Percentiles rank a stretch among this genome's conserved stretches.
Evolutionary conservation across 805 yeast species (phyloP).

Genomic region (Candida sonorensis): DNA sequence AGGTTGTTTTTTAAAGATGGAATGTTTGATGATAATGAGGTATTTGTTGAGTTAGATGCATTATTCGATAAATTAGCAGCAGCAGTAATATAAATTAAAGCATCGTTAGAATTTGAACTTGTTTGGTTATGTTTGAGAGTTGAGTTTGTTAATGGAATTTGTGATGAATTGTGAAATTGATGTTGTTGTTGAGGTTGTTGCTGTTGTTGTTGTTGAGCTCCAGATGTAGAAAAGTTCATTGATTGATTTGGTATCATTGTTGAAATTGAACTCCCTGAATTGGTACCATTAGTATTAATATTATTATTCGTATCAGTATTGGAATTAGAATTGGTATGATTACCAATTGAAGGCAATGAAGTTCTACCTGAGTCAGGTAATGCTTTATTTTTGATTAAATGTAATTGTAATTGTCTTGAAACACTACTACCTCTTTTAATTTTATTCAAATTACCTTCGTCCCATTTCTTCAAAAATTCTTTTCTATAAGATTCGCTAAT

Average conservation of each 20-base stretch:
- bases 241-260: constrained; percentile 11
- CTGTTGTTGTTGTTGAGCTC: constrained; percentile 13
- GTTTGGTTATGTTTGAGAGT: constrained; percentile 2
- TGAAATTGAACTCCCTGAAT: constrained; percentile 2
- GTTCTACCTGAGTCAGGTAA: constrained; percentile 40
- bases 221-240: neutral
- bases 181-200: constrained; percentile 5
- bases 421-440: constrained; percentile 76
- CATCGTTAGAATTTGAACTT: constrained; percentile 20
- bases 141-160: neutral
- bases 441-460: constrained; percentile 66
- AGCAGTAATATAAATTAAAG: constrained; percentile 22
- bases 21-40: constrained; percentile 6
- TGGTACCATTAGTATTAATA: no score
- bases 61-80: constrained; percentile 19
- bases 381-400: constrained; percentile 52
- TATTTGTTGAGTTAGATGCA: no score
- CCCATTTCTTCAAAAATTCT: constrained; percentile 77
- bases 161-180: neutral
- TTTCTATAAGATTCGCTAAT: constrained; percentile 77
- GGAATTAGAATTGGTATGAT: neutral
- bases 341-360: constrained; percentile 10
- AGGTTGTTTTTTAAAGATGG: no score
- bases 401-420: constrained; percentile 71
- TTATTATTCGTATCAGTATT: constrained; percentile 3